These are phyloP conservation scores for Lobosporangium transversale DNA, from an alignment of 192 early-diverging fungal genomes.

Conservation along the genomic window DNA sequence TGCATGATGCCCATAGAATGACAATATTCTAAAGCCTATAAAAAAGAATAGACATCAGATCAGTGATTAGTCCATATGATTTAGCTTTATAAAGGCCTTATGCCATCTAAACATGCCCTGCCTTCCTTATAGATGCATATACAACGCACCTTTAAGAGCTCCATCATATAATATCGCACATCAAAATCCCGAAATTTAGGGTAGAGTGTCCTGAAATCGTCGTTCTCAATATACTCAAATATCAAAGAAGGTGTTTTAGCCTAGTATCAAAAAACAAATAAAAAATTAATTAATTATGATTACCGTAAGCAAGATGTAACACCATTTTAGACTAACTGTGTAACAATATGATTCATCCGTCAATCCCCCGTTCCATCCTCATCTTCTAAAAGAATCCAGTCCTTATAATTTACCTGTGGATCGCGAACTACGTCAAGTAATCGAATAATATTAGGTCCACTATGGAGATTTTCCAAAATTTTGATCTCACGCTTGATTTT, in stretches of 20 bases:
- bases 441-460: slow-evolving; percentile 91
- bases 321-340: no score
- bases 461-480: slow-evolving; percentile 94
- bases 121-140: no score
- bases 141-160: slow-evolving; percentile 92
- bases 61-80: no score
- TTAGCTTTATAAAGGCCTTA: no score
- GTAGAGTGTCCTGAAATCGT: slow-evolving; percentile 95
- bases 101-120: no score
- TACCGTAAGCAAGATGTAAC: no score
- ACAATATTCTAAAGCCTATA: slow-evolving; percentile 91
- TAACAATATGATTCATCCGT: no score
- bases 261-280: slow-evolving; percentile 49
- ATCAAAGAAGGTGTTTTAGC: slow-evolving; percentile 96
- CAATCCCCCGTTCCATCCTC: no score
- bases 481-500: slow-evolving; percentile 99
- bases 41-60: no score
- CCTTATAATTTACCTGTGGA: slow-evolving; percentile 85
- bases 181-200: slow-evolving; percentile 94
- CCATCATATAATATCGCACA: slow-evolving; percentile 95
- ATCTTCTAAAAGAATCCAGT: no score
- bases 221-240: slow-evolving; percentile 96
- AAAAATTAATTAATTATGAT: background rate
- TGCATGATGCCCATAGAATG: slow-evolving; percentile 99
- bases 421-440: slow-evolving; percentile 94